phyloP scores from a whole-genome alignment of 805 yeast species.

The Candida andamanensis region DNA sequence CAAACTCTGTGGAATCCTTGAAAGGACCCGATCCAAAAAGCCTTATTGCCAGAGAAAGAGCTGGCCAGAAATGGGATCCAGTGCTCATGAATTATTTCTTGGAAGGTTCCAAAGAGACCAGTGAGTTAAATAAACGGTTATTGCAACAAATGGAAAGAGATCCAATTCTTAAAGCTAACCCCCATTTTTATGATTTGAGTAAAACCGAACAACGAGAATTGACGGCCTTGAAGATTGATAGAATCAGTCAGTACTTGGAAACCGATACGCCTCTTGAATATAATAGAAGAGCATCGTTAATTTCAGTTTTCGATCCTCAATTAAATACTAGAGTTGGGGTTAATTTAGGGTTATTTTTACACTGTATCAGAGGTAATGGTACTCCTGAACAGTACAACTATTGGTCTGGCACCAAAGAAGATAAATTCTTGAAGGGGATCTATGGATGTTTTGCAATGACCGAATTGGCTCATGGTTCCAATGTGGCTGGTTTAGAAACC shows the following conservation, averaged over 20 bases:
- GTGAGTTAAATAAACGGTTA: conserved; percentile 43
- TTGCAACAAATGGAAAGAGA: conserved; percentile 61
- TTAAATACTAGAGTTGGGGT: conserved; percentile 81
- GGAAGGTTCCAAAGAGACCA: conserved; percentile 38
- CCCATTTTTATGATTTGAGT: conserved; percentile 52
- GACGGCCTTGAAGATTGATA: conserved; percentile 56
- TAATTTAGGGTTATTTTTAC: conserved; percentile 78
- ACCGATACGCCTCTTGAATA: conserved; percentile 40
- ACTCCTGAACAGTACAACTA: conserved; percentile 76
- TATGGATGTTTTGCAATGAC: conserved; percentile 63
- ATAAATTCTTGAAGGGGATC: conserved; percentile 51
- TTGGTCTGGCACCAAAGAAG: conserved; percentile 74
- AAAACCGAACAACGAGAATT: conserved; percentile 54
- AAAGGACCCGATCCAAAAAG: conserved; percentile 31
- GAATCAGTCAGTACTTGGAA: conserved; percentile 61
- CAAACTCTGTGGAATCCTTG: conserved; percentile 15
- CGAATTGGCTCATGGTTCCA: conserved; percentile 61
- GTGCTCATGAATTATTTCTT: conserved; percentile 36
- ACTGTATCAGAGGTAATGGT: conserved; percentile 83
- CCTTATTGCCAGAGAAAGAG: conserved; percentile 29
- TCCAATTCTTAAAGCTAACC: conserved; percentile 53
- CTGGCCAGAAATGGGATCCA: conserved; percentile 26
- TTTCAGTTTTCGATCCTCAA: conserved; percentile 72
- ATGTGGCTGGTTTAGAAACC: conserved; percentile 55
- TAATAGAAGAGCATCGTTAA: conserved; percentile 52